Base-by-base conservation (phyloP, 2,329 filamentous ascomycete species). In the Emergomyces orientalis region DNA sequence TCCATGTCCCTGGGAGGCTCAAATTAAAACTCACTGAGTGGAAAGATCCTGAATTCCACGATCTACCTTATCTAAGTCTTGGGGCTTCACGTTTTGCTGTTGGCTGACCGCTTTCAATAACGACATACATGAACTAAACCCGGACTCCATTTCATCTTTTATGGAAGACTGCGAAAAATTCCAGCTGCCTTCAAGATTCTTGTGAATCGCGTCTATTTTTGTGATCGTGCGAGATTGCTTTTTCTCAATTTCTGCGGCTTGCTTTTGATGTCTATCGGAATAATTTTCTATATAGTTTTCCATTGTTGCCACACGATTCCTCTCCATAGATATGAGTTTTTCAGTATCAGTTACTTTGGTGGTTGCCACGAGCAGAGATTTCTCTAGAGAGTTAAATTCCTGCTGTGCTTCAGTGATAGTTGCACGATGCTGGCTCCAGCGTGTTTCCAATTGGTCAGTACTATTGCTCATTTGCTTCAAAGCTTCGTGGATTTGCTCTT, bases 271-370 rank as follows among this genome's bases (percentile, higher is more conserved):
- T 27, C 47, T 61, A 39, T 34, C 62, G n/a, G 63, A 64, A 56
- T 63, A 52, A 54, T 59, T 65, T 30, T 71, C 69, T 17, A 77
- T 75, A 45, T 72, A 75, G 3, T 66, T 62, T 52, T 77, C 74
- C 3, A 77, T 66, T 2, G 62, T 68, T 2, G 61, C 62, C 0
- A 67, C 67, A 58, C 70, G 69, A 52, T 66, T 75, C 54, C 66
- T 73, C 41, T 77, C 74, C 2, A 71, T 66, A 1, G 63, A 43
- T 7, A 77, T 58, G 27, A 69, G 69, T 5, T 43, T 47, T 27
- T 70, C 65, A 37, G 63, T 43, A 39, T 65, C 61, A 3, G 64
- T 57, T 0, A 63, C 45, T 49, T 65, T 70, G n/a, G 67, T 68
- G 34, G 72, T 64, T 3, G 67, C 68, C n/a, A 66, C 54, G 6